Evolutionary conservation across 2,329 filamentous ascomycete genomes (phyloP).

Genomic region (Mycosphaerella arachidis): DNA sequence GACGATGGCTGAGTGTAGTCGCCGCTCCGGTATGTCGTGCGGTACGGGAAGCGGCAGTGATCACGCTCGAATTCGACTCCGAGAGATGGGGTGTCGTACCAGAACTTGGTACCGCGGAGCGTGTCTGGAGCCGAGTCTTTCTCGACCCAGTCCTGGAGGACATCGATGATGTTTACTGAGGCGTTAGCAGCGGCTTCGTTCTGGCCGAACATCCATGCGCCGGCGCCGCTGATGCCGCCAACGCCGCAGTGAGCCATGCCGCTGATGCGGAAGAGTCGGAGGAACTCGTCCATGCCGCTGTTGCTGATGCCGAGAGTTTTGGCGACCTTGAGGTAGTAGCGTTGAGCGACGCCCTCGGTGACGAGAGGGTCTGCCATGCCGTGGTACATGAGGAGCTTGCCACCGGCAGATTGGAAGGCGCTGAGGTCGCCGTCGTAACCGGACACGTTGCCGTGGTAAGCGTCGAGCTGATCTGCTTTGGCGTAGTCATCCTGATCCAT

Average conservation of each 20-base stretch:
- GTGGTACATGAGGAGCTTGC: conserved; percentile 44
- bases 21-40: conserved; percentile 35
- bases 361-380: conserved; percentile 45
- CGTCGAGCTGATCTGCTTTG: conserved; percentile 35
- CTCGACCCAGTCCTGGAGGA: conserved; percentile 40
- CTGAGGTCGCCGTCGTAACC: conserved; percentile 35
- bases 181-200: conserved; percentile 22
- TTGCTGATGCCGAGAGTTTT: conserved; percentile 37
- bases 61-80: conserved; percentile 45
- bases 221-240: conserved; percentile 38
- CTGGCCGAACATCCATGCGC: conserved; percentile 42
- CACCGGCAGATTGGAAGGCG: conserved; percentile 38
- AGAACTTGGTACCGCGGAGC: conserved; percentile 43
- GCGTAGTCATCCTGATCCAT: conserved; percentile 41
- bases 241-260: conserved; percentile 52
- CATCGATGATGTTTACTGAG: conserved; percentile 46
- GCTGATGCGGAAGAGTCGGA: conserved; percentile 49
- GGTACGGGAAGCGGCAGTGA: conserved; percentile 40
- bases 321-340: conserved; percentile 48
- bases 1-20: conserved; percentile 33
- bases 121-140: conserved; percentile 30
- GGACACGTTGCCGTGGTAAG: conserved; percentile 41
- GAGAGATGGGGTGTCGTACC: conserved; percentile 37
- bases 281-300: conserved; percentile 36
- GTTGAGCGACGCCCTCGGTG: conserved; percentile 41